Percentiles rank a stretch among this genome's conserved stretches.
phyloP scores from a whole-genome alignment of 768 basidiomycete genomes.

The Chlorophyllum brunneum region DNA sequence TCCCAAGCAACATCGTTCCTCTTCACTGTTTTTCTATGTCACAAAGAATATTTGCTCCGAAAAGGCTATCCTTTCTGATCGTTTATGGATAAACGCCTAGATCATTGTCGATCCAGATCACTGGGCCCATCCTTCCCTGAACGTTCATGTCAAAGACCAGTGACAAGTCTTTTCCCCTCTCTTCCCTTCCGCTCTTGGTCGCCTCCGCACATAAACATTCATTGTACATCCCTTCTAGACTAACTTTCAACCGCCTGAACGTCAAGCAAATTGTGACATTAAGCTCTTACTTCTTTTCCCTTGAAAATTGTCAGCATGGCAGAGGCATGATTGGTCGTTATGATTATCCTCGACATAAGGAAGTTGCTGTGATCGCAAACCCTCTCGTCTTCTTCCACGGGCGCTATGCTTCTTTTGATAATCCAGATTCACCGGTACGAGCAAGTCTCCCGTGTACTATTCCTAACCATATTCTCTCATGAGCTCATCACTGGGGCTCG shows the following conservation, averaged over 20 bases:
- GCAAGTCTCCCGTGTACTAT: background rate
- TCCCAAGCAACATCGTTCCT: background rate
- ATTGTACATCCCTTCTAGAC: conserved; percentile 5
- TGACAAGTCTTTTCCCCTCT: background rate
- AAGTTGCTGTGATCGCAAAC: background rate
- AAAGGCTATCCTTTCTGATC: background rate
- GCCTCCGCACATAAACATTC: background rate
- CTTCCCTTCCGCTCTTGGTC: background rate
- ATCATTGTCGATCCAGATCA: background rate
- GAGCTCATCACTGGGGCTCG: background rate
- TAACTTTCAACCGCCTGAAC: background rate
- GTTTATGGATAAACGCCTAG: background rate
- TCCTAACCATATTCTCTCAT: background rate
- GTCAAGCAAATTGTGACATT: conserved; percentile 3
- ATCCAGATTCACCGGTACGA: conserved; percentile 6
- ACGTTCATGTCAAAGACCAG: background rate
- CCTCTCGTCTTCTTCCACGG: background rate
- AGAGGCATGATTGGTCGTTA: background rate
- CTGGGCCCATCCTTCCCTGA: conserved; percentile 6
- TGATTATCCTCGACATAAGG: background rate
- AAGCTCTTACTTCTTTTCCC: background rate
- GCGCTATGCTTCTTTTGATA: conserved; percentile 9
- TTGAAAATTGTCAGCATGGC: background rate
- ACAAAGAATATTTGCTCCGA: background rate
- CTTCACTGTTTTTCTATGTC: background rate